A percentile compares a stretch with the other conserved stretches of the same genome.
Conservation (phyloP, 1,284 basidiomycete species). For the Trichosporon coremiiforme region DNA sequence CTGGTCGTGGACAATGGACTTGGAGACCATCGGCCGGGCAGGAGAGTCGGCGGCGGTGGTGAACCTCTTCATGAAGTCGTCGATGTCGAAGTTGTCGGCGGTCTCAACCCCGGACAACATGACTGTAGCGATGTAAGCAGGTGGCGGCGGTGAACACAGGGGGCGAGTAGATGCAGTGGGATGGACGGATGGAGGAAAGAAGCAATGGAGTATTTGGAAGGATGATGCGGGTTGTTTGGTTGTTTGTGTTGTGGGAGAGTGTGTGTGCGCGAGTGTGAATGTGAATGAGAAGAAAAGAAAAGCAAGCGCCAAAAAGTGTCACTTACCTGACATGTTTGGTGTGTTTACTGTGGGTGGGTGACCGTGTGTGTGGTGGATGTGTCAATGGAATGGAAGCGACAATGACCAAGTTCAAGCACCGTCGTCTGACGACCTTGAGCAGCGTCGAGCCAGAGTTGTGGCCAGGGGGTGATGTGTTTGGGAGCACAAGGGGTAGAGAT, state of each 20-base stretch:
- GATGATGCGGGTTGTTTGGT: background rate
- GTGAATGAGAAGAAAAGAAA: slow-evolving; percentile 11
- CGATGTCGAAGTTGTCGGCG: slow-evolving; percentile 25
- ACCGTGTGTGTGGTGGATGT: background rate
- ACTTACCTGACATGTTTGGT: slow-evolving; percentile 17
- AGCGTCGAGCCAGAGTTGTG: slow-evolving; percentile 10
- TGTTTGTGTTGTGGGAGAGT: background rate
- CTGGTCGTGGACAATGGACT: slow-evolving; percentile 15
- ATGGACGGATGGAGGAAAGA: background rate
- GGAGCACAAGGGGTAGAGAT: slow-evolving; percentile 13
- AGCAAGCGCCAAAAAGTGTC: background rate
- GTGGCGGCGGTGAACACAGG: background rate
- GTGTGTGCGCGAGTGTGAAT: background rate
- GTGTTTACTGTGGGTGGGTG: background rate
- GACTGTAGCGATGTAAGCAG: slow-evolving; percentile 14
- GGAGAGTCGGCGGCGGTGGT: slow-evolving; percentile 24
- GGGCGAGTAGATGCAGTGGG: background rate
- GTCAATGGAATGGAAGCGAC: background rate
- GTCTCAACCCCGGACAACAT: slow-evolving; percentile 17
- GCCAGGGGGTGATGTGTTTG: background rate
- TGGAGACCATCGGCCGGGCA: slow-evolving; percentile 14
- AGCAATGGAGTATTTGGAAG: slow-evolving; percentile 13
- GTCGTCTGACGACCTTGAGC: slow-evolving; percentile 6
- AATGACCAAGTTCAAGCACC: background rate
- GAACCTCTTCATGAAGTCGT: slow-evolving; percentile 32